phyloP scores from a whole-genome alignment of 495 filamentous ascomycete genomes.

The Umbilicaria muhlenbergii region DNA sequence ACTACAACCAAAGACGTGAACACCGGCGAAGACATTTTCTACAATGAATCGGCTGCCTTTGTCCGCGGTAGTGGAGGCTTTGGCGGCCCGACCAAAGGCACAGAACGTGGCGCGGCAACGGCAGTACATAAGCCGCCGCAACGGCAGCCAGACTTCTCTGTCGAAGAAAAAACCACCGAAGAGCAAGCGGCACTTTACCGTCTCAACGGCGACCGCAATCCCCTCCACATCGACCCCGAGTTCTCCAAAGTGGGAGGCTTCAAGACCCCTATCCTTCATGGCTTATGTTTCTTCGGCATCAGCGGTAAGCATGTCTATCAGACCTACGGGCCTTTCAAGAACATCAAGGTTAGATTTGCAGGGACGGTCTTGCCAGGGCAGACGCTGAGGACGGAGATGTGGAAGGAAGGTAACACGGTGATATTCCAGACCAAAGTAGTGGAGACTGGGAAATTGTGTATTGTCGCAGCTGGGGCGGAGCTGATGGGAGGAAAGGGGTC shows the following conservation, averaged over 20 bases:
- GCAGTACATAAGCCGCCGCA: conserved; percentile 63
- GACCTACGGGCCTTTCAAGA: conserved; percentile 73
- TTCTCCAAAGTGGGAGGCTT: conserved; percentile 95
- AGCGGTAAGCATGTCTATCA: conserved; percentile 78
- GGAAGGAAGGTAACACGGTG: conserved; percentile 82
- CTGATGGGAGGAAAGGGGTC: conserved; percentile 44
- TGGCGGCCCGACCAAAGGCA: conserved; percentile 66
- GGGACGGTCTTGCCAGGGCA: conserved; percentile 86
- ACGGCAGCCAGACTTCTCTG: conserved; percentile 61
- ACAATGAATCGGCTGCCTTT: conserved; percentile 88
- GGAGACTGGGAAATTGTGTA: conserved; percentile 90
- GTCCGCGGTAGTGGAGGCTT: conserved; percentile 88
- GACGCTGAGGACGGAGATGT: conserved; percentile 94
- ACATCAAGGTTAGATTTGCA: conserved; percentile 92
- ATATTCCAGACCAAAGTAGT: conserved; percentile 89
- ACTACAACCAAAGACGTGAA: conserved; percentile 63
- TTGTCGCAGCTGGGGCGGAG: conserved; percentile 78
- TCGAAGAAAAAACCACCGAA: conserved; percentile 80
- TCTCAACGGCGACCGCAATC: conserved; percentile 83
- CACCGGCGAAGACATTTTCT: conserved; percentile 82
- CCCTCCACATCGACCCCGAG: conserved; percentile 85
- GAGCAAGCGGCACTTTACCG: conserved; percentile 96
- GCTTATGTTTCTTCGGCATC: conserved; percentile 89
- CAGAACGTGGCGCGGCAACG: conserved; percentile 63
- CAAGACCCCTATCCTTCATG: conserved; percentile 88